A percentile compares a stretch with the other conserved stretches of the same genome.
phyloP scores from a whole-genome alignment of 1,284 basidiomycete genomes.

The Leccinum pallidistipes region DNA sequence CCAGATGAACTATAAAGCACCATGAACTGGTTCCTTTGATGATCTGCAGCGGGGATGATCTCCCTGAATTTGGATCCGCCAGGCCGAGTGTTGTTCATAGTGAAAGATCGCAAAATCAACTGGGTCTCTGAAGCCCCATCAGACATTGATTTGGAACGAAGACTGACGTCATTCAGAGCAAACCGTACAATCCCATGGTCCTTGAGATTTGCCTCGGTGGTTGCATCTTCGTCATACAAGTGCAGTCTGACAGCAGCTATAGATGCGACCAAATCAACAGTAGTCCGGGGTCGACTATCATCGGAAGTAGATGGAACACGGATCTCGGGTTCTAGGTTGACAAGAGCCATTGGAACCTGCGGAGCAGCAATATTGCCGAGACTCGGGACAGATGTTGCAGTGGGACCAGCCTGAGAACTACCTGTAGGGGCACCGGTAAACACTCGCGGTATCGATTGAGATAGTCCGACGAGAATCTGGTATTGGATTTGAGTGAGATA shows the following conservation, averaged over 20 bases:
- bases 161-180: constrained; percentile 76
- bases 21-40: constrained; percentile 95
- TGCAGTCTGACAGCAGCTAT: constrained; percentile 85
- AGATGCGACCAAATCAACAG: constrained; percentile 76
- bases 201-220: constrained; percentile 60
- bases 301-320: constrained; percentile 26
- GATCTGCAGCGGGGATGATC: constrained; percentile 90
- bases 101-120: constrained; percentile 86
- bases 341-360: constrained; percentile 14
- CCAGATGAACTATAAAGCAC: constrained; percentile 82
- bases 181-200: constrained; percentile 87
- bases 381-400: constrained; percentile 14
- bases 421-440: constrained; percentile 47
- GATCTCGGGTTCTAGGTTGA: constrained; percentile 64
- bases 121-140: constrained; percentile 88
- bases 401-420: constrained; percentile 29
- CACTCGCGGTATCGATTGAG: constrained; percentile 76
- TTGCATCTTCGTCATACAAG: constrained; percentile 79
- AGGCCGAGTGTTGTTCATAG: constrained; percentile 86
- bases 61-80: constrained; percentile 90
- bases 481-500: constrained; percentile 94
- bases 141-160: constrained; percentile 84
- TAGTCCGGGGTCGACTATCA: constrained; percentile 51
- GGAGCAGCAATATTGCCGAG: constrained; percentile 5
- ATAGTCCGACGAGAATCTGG: constrained; percentile 69